Evolutionary conservation across 768 basidiomycete genomes (phyloP).

Genomic region (Leccinum rimulosum): DNA sequence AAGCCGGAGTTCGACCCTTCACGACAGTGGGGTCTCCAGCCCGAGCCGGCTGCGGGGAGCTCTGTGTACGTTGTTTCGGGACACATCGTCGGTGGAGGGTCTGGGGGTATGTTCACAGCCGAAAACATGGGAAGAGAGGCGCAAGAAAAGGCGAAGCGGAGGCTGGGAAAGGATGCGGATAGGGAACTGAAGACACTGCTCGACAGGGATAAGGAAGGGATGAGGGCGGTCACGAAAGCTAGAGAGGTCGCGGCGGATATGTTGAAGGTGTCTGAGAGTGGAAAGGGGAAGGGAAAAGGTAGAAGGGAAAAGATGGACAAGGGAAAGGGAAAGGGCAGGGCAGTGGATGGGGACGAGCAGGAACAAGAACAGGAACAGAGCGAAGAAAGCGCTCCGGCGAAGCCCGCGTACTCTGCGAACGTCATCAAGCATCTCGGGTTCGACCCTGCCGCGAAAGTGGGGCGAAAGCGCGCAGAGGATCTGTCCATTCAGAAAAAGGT

Average conservation of each 20-base stretch:
- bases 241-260: constrained; percentile 43
- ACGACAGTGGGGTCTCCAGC: constrained; percentile 75
- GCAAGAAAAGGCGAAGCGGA: constrained; percentile 72
- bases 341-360: not conserved
- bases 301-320: constrained; percentile 21
- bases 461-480: constrained; percentile 41
- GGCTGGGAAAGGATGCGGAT: constrained; percentile 59
- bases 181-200: constrained; percentile 56
- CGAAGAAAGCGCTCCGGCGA: constrained; percentile 26
- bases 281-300: constrained; percentile 17
- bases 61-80: constrained; percentile 83
- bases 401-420: constrained; percentile 59
- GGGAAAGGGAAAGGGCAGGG: constrained; percentile 14
- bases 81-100: constrained; percentile 59
- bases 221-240: constrained; percentile 60
- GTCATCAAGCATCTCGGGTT: constrained; percentile 76
- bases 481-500: constrained; percentile 59
- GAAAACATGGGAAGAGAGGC: constrained; percentile 81
- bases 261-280: constrained; percentile 19
- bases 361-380: constrained; percentile 5
- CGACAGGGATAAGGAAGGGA: constrained; percentile 64
- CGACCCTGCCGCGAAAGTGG: constrained; percentile 64
- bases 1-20: constrained; percentile 62
- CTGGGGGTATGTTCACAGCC: constrained; percentile 44
- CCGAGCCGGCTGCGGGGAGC: constrained; percentile 37